A percentile compares a stretch with the other conserved stretches of the same genome.
phyloP scores from a whole-genome alignment of 768 basidiomycete genomes.

The Mycena haematopus region DNA sequence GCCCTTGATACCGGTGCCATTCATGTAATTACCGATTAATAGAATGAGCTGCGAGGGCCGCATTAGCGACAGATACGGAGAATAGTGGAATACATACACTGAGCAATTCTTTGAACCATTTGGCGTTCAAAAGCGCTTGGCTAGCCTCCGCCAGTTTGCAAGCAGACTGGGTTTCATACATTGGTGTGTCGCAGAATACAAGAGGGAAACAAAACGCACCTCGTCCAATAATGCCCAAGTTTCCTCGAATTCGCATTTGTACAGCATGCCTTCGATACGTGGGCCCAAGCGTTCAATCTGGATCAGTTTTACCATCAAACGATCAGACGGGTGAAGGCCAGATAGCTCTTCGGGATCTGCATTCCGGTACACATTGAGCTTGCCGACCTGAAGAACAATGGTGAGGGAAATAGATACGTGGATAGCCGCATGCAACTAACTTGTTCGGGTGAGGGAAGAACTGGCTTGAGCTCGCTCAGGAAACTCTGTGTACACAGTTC shows the following conservation, averaged over 20 bases:
- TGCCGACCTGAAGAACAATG: conserved; percentile 64
- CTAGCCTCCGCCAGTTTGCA: conserved; percentile 84
- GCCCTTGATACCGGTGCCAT: conserved; percentile 93
- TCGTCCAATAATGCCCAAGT: conserved; percentile 83
- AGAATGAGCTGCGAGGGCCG: conserved; percentile 73
- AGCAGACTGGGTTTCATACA: conserved; percentile 62
- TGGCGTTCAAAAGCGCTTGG: conserved; percentile 78
- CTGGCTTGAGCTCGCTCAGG: conserved; percentile 85
- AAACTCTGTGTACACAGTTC: conserved; percentile 89
- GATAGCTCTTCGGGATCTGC: conserved; percentile 87
- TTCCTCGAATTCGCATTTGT: conserved; percentile 88
- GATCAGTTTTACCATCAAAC: conserved; percentile 96
- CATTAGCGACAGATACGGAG: neutral
- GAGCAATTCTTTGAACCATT: conserved; percentile 87
- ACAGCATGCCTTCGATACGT: conserved; percentile 95
- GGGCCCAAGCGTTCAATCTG: conserved; percentile 89
- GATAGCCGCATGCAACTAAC: conserved; percentile 43
- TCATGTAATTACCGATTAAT: conserved; percentile 97
- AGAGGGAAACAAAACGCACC: conserved; percentile 43
- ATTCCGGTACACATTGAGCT: conserved; percentile 88
- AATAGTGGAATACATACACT: conserved; percentile 57
- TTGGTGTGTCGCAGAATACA: conserved; percentile 7
- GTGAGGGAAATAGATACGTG: neutral
- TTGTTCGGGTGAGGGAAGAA: conserved; percentile 92
- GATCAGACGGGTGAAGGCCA: conserved; percentile 91